Base-by-base conservation (phyloP, 768 basidiomycete species). In the Lactarius hengduanensis region DNA sequence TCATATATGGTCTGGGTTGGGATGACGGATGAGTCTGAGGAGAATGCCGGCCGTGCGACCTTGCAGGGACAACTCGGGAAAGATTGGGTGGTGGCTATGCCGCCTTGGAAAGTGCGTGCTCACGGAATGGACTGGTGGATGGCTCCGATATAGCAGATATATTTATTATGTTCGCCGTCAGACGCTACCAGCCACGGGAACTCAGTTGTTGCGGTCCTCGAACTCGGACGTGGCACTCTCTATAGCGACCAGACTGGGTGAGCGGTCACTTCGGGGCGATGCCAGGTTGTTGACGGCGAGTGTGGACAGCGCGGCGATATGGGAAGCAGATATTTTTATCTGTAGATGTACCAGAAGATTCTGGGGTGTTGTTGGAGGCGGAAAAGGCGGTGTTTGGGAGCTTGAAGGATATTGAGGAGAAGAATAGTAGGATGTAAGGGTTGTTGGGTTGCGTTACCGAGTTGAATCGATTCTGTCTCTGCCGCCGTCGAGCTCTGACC, bases 1-100 rank as follows among this genome's bases (percentile, higher is more conserved):
- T 87, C 89, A 63, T 92, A 88, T 77, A 92, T 94, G 90, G 72
- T 94, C 60, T 94, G 92, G 92, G 79, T 88, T 38, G 91, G 91
- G 1, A 79, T 76, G n/a, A 86, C 84, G 22, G 82, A 84, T 32
- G 78, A 77, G 47, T 57, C 74, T 53, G 76, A 78, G 60, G 79
- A 78, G 62, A 67, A 72, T 63, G 68, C 62, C 11, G 65, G 50
- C 7, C 53, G 45, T 20, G 85, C 85, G n/a, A 77, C 83, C 0
- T 74, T 76, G 50, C 77, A 78, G 43, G 92, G 92, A 30, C 79
- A 74, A 54, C 77, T 94, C 62, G 84, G 84, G 72, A 81, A 78
- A 65, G 92, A 94, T 71, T 94, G 92, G 92, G 90, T 88, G 28
- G 91, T 87, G 72, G 91, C 88, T 36, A 91, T 92, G 89, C 90